These are phyloP conservation scores for Acarospora socialis DNA, from an alignment of 2,329 filamentous ascomycete genomes.

Conservation along the genomic window DNA sequence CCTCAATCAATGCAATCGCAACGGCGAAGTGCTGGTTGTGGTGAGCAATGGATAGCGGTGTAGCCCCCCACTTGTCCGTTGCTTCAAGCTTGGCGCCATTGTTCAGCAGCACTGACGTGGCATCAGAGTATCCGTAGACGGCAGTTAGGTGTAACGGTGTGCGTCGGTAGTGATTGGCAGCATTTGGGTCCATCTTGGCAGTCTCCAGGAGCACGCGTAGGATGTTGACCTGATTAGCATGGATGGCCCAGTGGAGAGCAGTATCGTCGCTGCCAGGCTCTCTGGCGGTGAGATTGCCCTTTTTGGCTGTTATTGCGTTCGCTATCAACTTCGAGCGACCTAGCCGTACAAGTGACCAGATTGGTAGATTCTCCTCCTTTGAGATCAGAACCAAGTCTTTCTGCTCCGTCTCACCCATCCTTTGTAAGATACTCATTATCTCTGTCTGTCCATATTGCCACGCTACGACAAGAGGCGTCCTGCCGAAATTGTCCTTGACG, in stretches of 20 bases:
- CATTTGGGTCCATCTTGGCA: conserved; percentile 5
- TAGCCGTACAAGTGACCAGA: conserved; percentile 10
- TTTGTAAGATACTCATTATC: conserved; percentile 5
- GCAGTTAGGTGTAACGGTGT: conserved; percentile 9
- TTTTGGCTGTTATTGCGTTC: neutral
- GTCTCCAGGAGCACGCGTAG: too few species aligned
- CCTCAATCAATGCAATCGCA: conserved; percentile 7
- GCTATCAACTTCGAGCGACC: conserved; percentile 2
- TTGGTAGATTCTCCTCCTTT: conserved; percentile 3
- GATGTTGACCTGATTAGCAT: conserved; percentile 1
- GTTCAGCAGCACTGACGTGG: conserved; percentile 5
- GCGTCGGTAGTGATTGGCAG: conserved; percentile 6
- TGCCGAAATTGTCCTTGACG: conserved; percentile 2
- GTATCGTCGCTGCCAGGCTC: conserved; percentile 12
- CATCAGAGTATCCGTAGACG: neutral
- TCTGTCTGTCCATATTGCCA: conserved; percentile 9
- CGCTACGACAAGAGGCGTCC: conserved; percentile 8
- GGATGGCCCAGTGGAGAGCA: conserved; percentile 8
- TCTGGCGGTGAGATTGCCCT: neutral
- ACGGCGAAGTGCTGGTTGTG: conserved; percentile 1
- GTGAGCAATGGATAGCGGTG: conserved; percentile 8
- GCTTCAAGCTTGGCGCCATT: conserved; percentile 1
- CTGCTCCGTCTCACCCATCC: too few species aligned
- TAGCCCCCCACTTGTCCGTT: conserved; percentile 4
- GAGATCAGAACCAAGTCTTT: neutral